Evolutionary conservation across 1,284 basidiomycete genomes (phyloP).

Genomic region (Malassezia cuniculi): DNA sequence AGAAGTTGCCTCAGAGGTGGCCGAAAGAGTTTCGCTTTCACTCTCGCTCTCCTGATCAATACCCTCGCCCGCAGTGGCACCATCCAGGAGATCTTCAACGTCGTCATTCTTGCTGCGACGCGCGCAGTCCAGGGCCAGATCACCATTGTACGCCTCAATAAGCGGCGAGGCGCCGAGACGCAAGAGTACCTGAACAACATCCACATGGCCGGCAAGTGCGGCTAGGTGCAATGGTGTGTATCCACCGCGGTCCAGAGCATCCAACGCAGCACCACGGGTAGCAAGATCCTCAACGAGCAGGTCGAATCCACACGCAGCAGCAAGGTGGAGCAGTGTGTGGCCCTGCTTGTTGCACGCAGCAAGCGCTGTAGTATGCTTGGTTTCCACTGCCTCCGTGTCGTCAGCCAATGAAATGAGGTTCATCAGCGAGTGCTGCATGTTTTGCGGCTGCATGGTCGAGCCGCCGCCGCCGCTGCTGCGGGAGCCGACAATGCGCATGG

Average conservation of each 20-base stretch:
- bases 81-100: conserved; percentile 46
- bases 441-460: conserved; percentile 41
- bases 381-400: neutral
- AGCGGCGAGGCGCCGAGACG: conserved; percentile 66
- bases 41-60: neutral
- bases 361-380: conserved; percentile 44
- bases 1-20: conserved; percentile 1
- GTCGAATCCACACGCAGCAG: conserved; percentile 66
- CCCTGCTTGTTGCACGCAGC: conserved; percentile 43
- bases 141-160: conserved; percentile 62
- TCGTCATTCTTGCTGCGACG: conserved; percentile 51
- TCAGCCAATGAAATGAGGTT: conserved; percentile 66
- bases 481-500: conserved; percentile 48
- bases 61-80: conserved; percentile 3
- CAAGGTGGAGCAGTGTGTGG: conserved; percentile 62
- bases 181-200: conserved; percentile 59
- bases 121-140: conserved; percentile 65
- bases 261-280: conserved; percentile 60
- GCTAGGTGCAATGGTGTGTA: conserved; percentile 82
- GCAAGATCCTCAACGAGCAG: conserved; percentile 63
- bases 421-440: conserved; percentile 63
- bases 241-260: conserved; percentile 76
- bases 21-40: no score
- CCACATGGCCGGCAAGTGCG: conserved; percentile 56
- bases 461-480: conserved; percentile 8